Evolutionary conservation across 176 grass and related monocot species (phyloP), one percentile per base, ranked within the genome.

Genomic region (Canna indica): DNA sequence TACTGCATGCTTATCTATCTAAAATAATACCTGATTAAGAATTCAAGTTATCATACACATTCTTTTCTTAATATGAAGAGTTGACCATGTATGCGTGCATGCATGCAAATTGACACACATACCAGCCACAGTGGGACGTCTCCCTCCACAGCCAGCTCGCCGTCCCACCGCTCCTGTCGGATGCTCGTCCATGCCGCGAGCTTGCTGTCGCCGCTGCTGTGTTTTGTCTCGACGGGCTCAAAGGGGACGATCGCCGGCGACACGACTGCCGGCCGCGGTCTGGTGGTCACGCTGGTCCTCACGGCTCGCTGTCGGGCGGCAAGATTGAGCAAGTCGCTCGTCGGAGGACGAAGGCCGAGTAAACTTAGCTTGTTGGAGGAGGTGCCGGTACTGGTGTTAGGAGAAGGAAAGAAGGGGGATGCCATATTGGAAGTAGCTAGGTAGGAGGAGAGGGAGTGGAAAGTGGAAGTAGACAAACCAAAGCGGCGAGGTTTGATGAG

Each of bases 41-140:
- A n/a, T n/a, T n/a, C n/a, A n/a, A n/a, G n/a, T n/a, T n/a, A n/a
- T n/a, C n/a, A n/a, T n/a, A n/a, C n/a, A n/a, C n/a, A n/a, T n/a
- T n/a, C n/a, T n/a, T n/a, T n/a, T n/a, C n/a, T n/a, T n/a, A n/a
- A n/a, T n/a, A n/a, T n/a, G n/a, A n/a, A n/a, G n/a, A n/a, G n/a
- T n/a, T n/a, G 22, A 54, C 13, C 18, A 18, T 17, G 15, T 18
- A 18, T 17, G 18, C 13, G 18, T 62, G 14, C 25, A 62, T 30
- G 56, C 7, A 75, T 60, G 58, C 69, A 77, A 42, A 18, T 10
- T 7, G 25, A 29, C 58, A 56, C 35, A 84, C 76, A 7, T 83
- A 99, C 94, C 86, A 99, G 86, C 94, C 94, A 99, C 26, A 78
- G 75, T 22, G 94, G 94, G 45, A 99, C 77, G 75, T 85, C 60